Base-by-base conservation (phyloP, 2,329 filamentous ascomycete genomes). In the Elsinoe necatrix region DNA sequence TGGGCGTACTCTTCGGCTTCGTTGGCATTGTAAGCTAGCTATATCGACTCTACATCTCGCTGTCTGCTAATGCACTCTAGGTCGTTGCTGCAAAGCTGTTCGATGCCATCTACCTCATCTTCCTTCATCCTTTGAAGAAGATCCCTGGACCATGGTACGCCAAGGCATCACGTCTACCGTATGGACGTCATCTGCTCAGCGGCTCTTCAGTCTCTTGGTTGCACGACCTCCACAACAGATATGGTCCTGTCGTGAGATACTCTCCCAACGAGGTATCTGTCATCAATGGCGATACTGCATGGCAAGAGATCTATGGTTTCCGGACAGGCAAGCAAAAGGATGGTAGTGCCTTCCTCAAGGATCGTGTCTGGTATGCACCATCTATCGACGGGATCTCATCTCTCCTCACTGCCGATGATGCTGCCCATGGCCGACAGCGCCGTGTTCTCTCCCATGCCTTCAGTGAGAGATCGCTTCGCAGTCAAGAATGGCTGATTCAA, bases 271-370 rank as follows among this genome's bases (percentile, higher is more conserved):
- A 76, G 57, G 57, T 75, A 0, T 74, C 73, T 1, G 74, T 75
- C 63, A 74, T 67, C 54, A 68, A 70, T 2, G 70, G 63, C n/a
- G 71, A 75, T 1, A 70, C 68, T 1, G 71, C 72, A 1, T 75
- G 70, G 68, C 67, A 67, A 50, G 73, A 75, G 25, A 72, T 76
- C 34, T 75, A 74, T 59, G 73, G 72, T 11, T 68, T 68, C 60
- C 65, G 66, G 4, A 67, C 60, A 0, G 70, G 70, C 20, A 71
- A 70, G 57, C 31, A 61, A 63, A 71, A 64, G 65, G 68, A 57
- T 66, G 68, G 1, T 56, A 61, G 14, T 59, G 68, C 18, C 69
- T 69, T 61, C 50, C 60, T 67, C 5, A 75, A 75, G 56, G 68
- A 74, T 50, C 63, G 57, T 0, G 61, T 61, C 0, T 72, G 70